A percentile compares a stretch with the other conserved stretches of the same genome.
These are phyloP conservation scores for Paragyromitra xinjiangensis DNA, from an alignment of 495 filamentous ascomycete genomes.

Conservation along the genomic window DNA sequence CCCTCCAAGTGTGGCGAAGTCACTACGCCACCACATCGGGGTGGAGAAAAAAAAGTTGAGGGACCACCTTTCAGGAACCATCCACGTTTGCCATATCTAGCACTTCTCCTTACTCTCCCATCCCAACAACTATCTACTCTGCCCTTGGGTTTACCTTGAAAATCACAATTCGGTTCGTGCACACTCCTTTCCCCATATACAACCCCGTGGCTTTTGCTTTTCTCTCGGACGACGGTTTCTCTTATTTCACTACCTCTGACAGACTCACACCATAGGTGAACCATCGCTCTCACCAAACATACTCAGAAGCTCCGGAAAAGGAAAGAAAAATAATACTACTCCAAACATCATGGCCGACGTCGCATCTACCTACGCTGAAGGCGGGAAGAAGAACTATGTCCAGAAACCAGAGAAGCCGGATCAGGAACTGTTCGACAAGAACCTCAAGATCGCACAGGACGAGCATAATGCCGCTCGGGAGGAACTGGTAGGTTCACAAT, in stretches of 20 bases:
- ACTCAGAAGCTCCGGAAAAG: slow-evolving; percentile 11
- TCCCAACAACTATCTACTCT: slow-evolving; percentile 16
- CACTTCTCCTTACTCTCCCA: slow-evolving; percentile 42
- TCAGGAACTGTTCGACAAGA: slow-evolving; percentile 73
- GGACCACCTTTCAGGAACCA: slow-evolving; percentile 42
- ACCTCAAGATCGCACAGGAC: slow-evolving; percentile 80
- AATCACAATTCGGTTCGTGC: slow-evolving; percentile 25
- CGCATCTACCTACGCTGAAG: slow-evolving; percentile 51
- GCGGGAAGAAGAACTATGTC: slow-evolving; percentile 62
- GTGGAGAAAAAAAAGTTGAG: slow-evolving; percentile 24
- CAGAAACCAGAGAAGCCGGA: slow-evolving; percentile 76
- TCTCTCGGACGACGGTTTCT: not conserved
- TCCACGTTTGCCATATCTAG: slow-evolving; percentile 49
- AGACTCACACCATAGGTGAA: slow-evolving; percentile 4
- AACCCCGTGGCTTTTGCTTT: not conserved
- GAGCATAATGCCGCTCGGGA: slow-evolving; percentile 76
- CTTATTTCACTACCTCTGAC: slow-evolving; percentile 11
- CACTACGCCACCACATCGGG: slow-evolving; percentile 33
- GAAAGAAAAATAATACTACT: slow-evolving; percentile 60
- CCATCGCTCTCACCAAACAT: not conserved
- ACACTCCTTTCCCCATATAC: slow-evolving; percentile 38
- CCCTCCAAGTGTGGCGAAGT: slow-evolving; percentile 26
- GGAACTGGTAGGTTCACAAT: slow-evolving; percentile 71
- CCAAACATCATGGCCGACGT: slow-evolving; percentile 28
- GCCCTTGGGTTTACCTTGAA: slow-evolving; percentile 15